These are phyloP conservation scores for Rhodotorula sp. DNA, from an alignment of 1,284 basidiomycete genomes.

Conservation along the genomic window DNA sequence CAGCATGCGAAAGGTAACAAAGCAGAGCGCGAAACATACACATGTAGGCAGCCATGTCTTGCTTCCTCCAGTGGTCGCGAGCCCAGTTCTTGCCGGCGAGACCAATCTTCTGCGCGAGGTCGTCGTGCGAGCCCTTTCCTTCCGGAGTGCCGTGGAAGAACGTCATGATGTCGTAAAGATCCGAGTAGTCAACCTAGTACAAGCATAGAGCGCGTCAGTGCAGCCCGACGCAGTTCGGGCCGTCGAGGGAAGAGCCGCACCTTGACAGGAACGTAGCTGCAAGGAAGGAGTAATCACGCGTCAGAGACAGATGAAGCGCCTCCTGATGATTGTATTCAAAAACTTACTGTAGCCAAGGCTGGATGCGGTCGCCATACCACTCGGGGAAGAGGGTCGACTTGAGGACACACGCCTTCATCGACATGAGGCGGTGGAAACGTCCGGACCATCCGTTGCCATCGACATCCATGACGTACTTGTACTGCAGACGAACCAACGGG, in stretches of 20 bases:
- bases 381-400: conserved; percentile 46
- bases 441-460: conserved; percentile 46
- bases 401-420: conserved; percentile 42
- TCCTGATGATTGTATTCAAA: not conserved
- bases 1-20: too few relatives aligned
- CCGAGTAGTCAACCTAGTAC: conserved; percentile 49
- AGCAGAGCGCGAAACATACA: too few relatives aligned
- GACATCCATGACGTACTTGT: conserved; percentile 47
- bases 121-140: conserved; percentile 38
- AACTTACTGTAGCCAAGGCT: conserved; percentile 45
- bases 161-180: conserved; percentile 56
- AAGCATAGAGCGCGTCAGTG: not conserved
- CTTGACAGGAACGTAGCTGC: conserved; percentile 49
- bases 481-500: conserved; percentile 16
- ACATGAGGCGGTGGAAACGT: conserved; percentile 45
- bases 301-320: conserved; percentile 46
- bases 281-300: not conserved
- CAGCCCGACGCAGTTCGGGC: not conserved
- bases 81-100: conserved; percentile 42
- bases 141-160: conserved; percentile 58
- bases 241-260: not conserved
- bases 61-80: conserved; percentile 37
- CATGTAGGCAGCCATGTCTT: conserved; percentile 40
- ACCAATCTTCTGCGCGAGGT: conserved; percentile 42
- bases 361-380: conserved; percentile 44